Evolutionary conservation across 1,284 basidiomycete species (phyloP), one percentile per base, ranked within the genome.

Genomic region (Fistulinella cinereoalba): DNA sequence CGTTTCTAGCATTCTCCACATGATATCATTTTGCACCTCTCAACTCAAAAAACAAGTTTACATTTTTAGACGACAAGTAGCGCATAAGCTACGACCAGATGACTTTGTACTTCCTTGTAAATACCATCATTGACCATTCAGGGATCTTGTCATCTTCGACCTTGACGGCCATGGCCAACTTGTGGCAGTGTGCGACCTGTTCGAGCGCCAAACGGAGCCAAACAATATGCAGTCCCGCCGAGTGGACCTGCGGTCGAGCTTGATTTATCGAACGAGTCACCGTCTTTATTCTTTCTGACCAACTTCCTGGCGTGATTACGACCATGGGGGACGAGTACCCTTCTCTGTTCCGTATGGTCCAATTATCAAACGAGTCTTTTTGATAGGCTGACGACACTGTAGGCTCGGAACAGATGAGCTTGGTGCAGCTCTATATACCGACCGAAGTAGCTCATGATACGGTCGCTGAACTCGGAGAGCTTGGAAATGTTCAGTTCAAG

Each of bases 371-470:
- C 16, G 10, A 37, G 19, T 36, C 31, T 37, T 25, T 5, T 10
- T 6, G 28, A 6, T 7, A 27, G 41, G 11, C 54, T 56, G 36
- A 58, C 41, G 11, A 16, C 3, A 42, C 34, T 46, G 29, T 47
- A 95, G 92, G 88, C 54, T 96, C 92, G 75, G 92, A 95, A 73
- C 80, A 84, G 74, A 97, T 98, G 95, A 96, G 92, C 76, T 79
- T 97, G 73, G 89, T 97, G 57, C 95, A 99, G 79, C 85, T 99
- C 65, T 97, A 96, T 71, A 90, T 98, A 59, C 97, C 97, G 41
- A 89, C 91, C 40, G 97, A 99, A 77, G 92, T 97, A 46, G 93
- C 95, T 21, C 97, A 99, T 70, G 92, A 97, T 63, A 92, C 96
- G 41, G 91, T 98, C 51, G 85, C 89, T 52, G 93, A 97, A 67